These are phyloP conservation scores for Lentithecium fluviatile DNA, from an alignment of 495 filamentous ascomycete species.

Conservation along the genomic window DNA sequence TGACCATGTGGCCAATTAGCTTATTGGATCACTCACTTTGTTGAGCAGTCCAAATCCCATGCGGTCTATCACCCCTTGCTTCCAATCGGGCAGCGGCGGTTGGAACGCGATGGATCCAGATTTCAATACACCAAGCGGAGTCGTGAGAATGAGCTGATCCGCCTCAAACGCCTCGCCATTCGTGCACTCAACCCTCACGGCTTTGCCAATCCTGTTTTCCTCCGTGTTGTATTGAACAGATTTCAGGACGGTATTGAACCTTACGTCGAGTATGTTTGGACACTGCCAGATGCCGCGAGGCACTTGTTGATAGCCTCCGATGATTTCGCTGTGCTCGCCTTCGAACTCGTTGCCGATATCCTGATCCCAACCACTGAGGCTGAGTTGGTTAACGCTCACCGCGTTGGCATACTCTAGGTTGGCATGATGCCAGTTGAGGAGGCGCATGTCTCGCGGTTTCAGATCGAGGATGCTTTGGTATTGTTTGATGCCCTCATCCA, in stretches of 20 bases:
- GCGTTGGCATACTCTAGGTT: constrained; percentile 98
- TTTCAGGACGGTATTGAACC: constrained; percentile 64
- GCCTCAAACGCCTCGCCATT: constrained; percentile 75
- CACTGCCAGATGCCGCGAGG: constrained; percentile 75
- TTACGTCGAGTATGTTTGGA: constrained; percentile 77
- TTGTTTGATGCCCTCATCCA: constrained; percentile 84
- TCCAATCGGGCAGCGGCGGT: constrained; percentile 83
- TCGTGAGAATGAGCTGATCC: constrained; percentile 83
- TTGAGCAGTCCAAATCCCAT: constrained; percentile 93
- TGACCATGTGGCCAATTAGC: background rate
- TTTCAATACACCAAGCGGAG: constrained; percentile 88
- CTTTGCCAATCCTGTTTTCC: constrained; percentile 36
- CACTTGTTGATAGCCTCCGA: constrained; percentile 89
- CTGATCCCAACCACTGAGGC: constrained; percentile 91
- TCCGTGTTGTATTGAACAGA: constrained; percentile 62
- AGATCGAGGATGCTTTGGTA: constrained; percentile 82
- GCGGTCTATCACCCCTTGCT: constrained; percentile 75
- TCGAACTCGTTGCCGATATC: constrained; percentile 97
- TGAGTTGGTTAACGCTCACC: constrained; percentile 77
- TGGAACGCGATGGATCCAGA: constrained; percentile 70
- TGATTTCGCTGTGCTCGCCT: constrained; percentile 85
- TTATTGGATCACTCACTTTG: constrained; percentile 53
- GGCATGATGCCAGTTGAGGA: constrained; percentile 97
- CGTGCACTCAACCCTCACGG: constrained; percentile 68
- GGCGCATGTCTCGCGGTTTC: constrained; percentile 77